Evolutionary conservation across 2,329 filamentous ascomycete species (phyloP).

Genomic region (Ploettnerulaceae sp.): DNA sequence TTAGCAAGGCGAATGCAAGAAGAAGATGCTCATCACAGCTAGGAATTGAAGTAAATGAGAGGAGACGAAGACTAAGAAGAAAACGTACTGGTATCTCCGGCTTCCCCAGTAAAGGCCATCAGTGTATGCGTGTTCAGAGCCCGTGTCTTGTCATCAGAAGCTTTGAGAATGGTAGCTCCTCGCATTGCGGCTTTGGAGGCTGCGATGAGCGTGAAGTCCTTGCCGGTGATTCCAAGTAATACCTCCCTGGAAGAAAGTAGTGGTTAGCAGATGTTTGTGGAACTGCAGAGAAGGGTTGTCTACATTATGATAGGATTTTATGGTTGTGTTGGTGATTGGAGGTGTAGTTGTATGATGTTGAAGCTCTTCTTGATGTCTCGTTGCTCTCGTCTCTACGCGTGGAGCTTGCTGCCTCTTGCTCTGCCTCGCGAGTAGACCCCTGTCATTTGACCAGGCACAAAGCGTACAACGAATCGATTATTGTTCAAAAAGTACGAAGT

Average conservation of each 20-base stretch:
- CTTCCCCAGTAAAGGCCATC: conserved; percentile 93
- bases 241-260: conserved; percentile 68
- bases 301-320: background rate
- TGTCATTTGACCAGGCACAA: background rate
- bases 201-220: conserved; percentile 97
- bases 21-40: too few relatives aligned
- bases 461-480: too few relatives aligned
- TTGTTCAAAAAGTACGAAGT: too few relatives aligned
- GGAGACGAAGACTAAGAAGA: background rate
- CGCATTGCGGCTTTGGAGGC: conserved; percentile 98
- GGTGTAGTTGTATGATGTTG: conserved; percentile 13
- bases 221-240: conserved; percentile 94
- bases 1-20: conserved; percentile 10
- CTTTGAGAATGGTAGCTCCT: conserved; percentile 92
- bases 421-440: conserved; percentile 2
- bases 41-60: background rate
- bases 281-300: too few relatives aligned
- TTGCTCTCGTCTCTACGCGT: conserved; percentile 26
- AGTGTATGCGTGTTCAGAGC: conserved; percentile 88
- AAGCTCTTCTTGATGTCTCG: conserved; percentile 22
- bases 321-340: background rate
- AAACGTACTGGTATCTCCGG: conserved; percentile 80
- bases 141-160: conserved; percentile 93
- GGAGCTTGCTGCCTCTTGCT: conserved; percentile 31
- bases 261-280: conserved; percentile 15